These are phyloP conservation scores for Pseudocercospora musae DNA, from an alignment of 2,329 filamentous ascomycete species.

Conservation along the genomic window DNA sequence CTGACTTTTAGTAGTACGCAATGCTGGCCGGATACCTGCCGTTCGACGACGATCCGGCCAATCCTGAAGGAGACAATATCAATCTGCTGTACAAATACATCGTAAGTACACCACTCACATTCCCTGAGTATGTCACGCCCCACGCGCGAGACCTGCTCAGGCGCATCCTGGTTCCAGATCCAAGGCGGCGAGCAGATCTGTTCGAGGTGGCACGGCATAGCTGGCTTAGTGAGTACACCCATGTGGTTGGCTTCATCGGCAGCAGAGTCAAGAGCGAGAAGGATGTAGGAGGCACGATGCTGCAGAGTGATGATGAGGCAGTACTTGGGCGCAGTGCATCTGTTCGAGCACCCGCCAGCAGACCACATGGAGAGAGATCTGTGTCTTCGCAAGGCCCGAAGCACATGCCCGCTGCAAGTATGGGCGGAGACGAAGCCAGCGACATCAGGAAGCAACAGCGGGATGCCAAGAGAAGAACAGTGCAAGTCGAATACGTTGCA, in stretches of 20 bases:
- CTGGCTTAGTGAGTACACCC: slow-evolving; percentile 96
- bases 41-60: slow-evolving; percentile 96
- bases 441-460: slow-evolving; percentile 52
- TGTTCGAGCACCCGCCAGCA: slow-evolving; percentile 74
- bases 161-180: slow-evolving; percentile 91
- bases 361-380: slow-evolving; percentile 22
- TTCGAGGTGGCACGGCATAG: slow-evolving; percentile 98
- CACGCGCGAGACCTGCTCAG: slow-evolving; percentile 90
- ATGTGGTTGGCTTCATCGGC: slow-evolving; percentile 94
- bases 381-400: slow-evolving; percentile 18
- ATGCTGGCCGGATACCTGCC: slow-evolving; percentile 98
- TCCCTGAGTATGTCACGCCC: slow-evolving; percentile 97
- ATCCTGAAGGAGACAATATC: slow-evolving; percentile 98
- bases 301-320: slow-evolving; percentile 54
- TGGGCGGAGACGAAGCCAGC: slow-evolving; percentile 24
- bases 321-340: slow-evolving; percentile 81
- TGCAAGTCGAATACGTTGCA: slow-evolving; percentile 96
- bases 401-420: slow-evolving; percentile 20
- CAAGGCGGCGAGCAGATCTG: slow-evolving; percentile 87
- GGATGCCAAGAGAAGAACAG: slow-evolving; percentile 87
- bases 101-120: slow-evolving; percentile 91
- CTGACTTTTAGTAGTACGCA: slow-evolving; percentile 67
- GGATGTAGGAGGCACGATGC: slow-evolving; percentile 78
- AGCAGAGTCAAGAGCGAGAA: slow-evolving; percentile 85
- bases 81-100: slow-evolving; percentile 99